These are phyloP conservation scores for Candida easanensis DNA, from an alignment of 805 yeast species.

Conservation along the genomic window DNA sequence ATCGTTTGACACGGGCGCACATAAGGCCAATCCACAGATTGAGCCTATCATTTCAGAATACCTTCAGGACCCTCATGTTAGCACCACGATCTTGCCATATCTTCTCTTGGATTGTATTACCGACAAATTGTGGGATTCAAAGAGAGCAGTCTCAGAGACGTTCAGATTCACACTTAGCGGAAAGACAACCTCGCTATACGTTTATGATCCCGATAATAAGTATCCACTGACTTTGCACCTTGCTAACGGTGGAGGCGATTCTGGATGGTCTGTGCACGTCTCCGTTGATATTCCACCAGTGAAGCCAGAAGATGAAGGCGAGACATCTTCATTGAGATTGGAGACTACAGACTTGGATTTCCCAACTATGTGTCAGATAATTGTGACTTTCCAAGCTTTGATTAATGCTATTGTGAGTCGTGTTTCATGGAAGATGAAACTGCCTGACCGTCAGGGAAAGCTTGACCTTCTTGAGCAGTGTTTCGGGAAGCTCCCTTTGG, in stretches of 20 bases:
- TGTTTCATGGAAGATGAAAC: background rate
- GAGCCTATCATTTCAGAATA: background rate
- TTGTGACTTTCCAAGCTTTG: slow-evolving; percentile 2
- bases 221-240: background rate
- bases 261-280: slow-evolving; percentile 3
- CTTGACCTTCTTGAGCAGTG: background rate
- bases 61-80: background rate
- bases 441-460: background rate
- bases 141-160: background rate
- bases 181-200: slow-evolving; percentile 1
- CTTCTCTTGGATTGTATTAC: slow-evolving; percentile 2
- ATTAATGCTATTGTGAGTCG: background rate
- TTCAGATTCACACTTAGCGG: slow-evolving; percentile 5
- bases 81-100: slow-evolving; percentile 5
- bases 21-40: background rate
- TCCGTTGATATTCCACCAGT: background rate
- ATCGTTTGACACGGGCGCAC: background rate
- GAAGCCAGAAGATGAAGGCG: background rate
- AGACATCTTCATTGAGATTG: background rate
- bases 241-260: background rate
- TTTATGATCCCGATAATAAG: background rate
- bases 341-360: background rate
- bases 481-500: background rate
- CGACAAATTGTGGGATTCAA: slow-evolving; percentile 3
- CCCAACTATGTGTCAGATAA: slow-evolving; percentile 1